Base-by-base conservation (phyloP, 805 yeast species). In the Candida chauliodis region DNA sequence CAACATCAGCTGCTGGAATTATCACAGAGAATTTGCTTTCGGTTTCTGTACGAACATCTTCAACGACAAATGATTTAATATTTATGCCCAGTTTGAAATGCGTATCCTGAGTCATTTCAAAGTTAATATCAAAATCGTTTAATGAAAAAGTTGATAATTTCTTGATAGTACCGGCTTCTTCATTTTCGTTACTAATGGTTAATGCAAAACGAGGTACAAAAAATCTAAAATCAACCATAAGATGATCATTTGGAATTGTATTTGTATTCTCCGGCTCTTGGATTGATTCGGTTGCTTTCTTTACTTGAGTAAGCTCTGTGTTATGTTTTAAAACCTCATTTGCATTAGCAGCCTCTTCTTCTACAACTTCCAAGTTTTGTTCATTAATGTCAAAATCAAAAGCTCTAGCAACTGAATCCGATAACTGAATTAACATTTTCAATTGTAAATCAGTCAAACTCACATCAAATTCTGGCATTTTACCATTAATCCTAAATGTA, bases 1-100 rank as follows among this genome's bases (percentile, higher is more conserved):
- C 78, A 1, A 74, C 78, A 24, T 79, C 75, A 7, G 70, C 61
- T 2, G 76, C 71, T 1, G 98, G 97, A 30, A 93, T 79, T 22
- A 93, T 78, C 43, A 90, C 84, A 0, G 84, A 74, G 61, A 87
- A 91, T 48, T 77, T 78, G 62, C 84, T 91, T 21, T 72, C 78
- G 15, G 74, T 75, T 5, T 63, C 62, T 17, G 60, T 57, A 47
- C 98, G 71, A 3, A 79, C 75, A 59, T 93, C 99, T 38, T 76
- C 78, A 2, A 90, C 84, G 2, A 81, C 77, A 49, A 93, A 83
- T 0, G 96, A 79, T 29, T 78, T 75, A 20, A 88, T 69, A 39
- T 75, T 76, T 7, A 88, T 50, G 37, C 79, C 81, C 0, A 90
- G 76, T 6, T 64, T 71, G 38, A 77, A 73, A 22, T 77, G 72